A percentile compares a stretch with the other conserved stretches of the same genome.
These are phyloP conservation scores for Syzygium grande DNA, from an alignment of 345 rosid species.

Conservation along the genomic window DNA sequence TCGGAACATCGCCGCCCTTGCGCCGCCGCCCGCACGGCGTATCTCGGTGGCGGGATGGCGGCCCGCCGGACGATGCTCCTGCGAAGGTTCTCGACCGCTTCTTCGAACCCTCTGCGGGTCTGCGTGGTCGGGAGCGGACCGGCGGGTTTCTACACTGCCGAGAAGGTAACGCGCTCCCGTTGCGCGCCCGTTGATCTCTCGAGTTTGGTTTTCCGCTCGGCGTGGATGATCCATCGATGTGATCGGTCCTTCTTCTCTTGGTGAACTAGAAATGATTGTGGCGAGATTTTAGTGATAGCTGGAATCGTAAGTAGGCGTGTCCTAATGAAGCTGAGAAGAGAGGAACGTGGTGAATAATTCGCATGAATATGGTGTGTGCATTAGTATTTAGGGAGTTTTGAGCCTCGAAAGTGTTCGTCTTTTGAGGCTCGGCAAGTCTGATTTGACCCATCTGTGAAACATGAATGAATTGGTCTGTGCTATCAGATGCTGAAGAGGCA, in stretches of 20 bases:
- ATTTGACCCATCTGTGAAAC: neutral
- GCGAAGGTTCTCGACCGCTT: neutral
- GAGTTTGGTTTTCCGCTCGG: neutral
- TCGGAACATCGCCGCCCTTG: neutral
- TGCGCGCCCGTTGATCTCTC: neutral
- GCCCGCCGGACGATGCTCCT: neutral
- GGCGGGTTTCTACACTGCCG: slow-evolving; percentile 86
- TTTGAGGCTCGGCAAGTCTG: neutral
- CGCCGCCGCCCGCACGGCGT: neutral
- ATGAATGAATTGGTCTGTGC: neutral
- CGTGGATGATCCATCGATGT: neutral
- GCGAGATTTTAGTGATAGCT: neutral
- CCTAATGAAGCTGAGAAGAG: neutral
- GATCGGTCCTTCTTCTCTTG: too few relatives aligned
- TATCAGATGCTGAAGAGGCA: slow-evolving; percentile 64
- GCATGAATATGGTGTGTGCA: neutral
- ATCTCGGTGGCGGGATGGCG: neutral
- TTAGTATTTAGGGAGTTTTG: neutral
- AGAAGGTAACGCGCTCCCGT: slow-evolving; percentile 36
- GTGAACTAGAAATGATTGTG: neutral
- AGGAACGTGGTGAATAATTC: neutral
- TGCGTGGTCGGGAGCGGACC: slow-evolving; percentile 94
- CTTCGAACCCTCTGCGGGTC: slow-evolving; percentile 52
- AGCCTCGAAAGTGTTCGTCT: neutral
- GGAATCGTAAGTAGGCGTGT: neutral